Evolutionary conservation across 306 rosid species (phyloP).

Genomic region (Cicer judaicum): DNA sequence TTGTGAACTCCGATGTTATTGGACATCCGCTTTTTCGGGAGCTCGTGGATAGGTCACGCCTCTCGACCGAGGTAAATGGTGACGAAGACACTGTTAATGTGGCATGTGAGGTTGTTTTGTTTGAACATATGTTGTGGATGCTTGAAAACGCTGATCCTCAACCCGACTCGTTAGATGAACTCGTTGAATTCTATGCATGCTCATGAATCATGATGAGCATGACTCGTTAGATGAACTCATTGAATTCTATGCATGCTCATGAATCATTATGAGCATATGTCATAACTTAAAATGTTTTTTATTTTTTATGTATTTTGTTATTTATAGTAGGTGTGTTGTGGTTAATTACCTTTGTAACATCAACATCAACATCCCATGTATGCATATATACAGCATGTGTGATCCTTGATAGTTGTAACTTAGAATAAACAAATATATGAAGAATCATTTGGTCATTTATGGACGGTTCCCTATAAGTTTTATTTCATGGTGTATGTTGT

Average conservation of each 20-base stretch:
- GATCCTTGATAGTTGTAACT: background rate
- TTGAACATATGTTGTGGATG: conserved; percentile 87
- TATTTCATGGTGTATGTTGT: too few species aligned
- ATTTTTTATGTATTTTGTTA: too few species aligned
- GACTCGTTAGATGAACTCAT: conserved; percentile 71
- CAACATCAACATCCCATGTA: background rate
- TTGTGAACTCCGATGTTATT: conserved; percentile 57
- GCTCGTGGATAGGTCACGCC: conserved; percentile 66
- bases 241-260: conserved; percentile 66
- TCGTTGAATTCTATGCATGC: conserved; percentile 75
- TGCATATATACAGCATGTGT: background rate
- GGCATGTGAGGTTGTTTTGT: conserved; percentile 78
- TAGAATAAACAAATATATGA: background rate
- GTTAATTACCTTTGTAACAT: background rate
- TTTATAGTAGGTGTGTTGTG: background rate
- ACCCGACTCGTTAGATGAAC: conserved; percentile 70
- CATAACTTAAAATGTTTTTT: too few species aligned
- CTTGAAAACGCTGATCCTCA: conserved; percentile 77
- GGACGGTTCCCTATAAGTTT: background rate
- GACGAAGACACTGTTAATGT: conserved; percentile 50
- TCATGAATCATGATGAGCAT: background rate
- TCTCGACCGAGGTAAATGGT: background rate
- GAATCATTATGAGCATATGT: background rate
- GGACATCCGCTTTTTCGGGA: conserved; percentile 71
- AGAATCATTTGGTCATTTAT: background rate